Evolutionary conservation across 169 alveolate genomes (phyloP).

Genomic region (Eimeria necatrix): DNA sequence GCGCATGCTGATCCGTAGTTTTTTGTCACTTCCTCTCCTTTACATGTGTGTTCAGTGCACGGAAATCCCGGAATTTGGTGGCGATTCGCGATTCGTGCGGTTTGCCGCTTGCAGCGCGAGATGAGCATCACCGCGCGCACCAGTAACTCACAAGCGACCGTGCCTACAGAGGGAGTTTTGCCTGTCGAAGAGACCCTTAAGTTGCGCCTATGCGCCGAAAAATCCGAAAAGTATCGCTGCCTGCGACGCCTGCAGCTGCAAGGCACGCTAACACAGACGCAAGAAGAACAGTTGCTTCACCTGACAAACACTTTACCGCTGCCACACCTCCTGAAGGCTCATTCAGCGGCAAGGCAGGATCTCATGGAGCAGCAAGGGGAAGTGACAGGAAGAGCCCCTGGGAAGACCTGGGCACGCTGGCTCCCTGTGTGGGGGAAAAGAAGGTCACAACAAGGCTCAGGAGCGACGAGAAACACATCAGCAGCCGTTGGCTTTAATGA

Average conservation of each 20-base stretch:
- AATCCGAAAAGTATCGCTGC: constrained; percentile 35
- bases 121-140: neutral
- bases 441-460: neutral
- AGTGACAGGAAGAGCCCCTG: neutral
- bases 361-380: constrained; percentile 25
- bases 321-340: constrained; percentile 37
- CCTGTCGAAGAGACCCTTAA: constrained; percentile 56
- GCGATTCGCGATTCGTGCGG: constrained; percentile 69
- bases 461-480: neutral
- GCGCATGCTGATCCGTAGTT: no score
- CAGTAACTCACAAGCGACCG: neutral
- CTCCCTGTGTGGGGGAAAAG: neutral
- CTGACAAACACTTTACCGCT: constrained; percentile 24
- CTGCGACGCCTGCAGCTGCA: constrained; percentile 65
- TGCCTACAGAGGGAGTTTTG: neutral
- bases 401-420: constrained; percentile 40
- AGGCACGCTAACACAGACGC: constrained; percentile 21
- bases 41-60: constrained; percentile 26
- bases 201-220: constrained; percentile 43
- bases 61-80: constrained; percentile 68
- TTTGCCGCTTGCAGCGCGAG: constrained; percentile 63
- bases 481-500: neutral
- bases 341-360: constrained; percentile 58
- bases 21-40: neutral
- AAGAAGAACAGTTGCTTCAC: neutral